Evolutionary conservation across 1,139 yeast species (phyloP), one percentile per base, ranked within the genome.

Genomic region (Protomyces arabidopsidicola): DNA sequence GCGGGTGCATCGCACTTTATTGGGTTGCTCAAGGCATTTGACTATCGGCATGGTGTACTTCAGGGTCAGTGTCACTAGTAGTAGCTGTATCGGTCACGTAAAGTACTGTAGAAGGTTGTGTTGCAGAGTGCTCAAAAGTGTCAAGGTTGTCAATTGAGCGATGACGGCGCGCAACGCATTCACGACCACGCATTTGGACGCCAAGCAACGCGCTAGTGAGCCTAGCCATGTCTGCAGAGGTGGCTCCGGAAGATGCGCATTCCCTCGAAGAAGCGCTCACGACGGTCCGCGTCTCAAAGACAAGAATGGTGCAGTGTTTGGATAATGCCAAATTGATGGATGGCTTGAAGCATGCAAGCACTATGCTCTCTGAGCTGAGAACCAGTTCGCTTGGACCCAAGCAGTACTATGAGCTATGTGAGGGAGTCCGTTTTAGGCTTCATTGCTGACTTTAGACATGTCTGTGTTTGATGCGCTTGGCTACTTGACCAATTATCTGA

Each of bases 321-420:
- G 86, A 85, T 54, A 81, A 80, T 68, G 88, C 86, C 51, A 86
- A 86, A 72, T 79, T 91, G 64, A 84, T 93, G 82, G 96, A 87
- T 71, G 96, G 97, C 0, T 77, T 93, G 67, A 90, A 90, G 70
- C 95, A 90, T 72, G 90, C 95, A 59, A 86, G 96, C 39, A 84
- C 88, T 61, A 84, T 90, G 76, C 79, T 93, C 64, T 85, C 86
- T 48, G 98, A 93, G 74, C 78, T 93, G 61, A 79, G 98, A 64
- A 87, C 93, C 10, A 84, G 86, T 59, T 80, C 81, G 60, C 78
- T 90, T 68, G 81, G 90, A 2, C 98, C 98, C 0, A 91, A 91
- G 74, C 95, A 89, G 73, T 93, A 93, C 78, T 93, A 93, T 74
- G 98, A 93, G 74, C 77, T 95, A 58, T 93, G 93, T 75, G 88